Evolutionary conservation across 2,329 filamentous ascomycete species (phyloP), one percentile per base, ranked within the genome.

Genomic region (Lanzia echinophila): DNA sequence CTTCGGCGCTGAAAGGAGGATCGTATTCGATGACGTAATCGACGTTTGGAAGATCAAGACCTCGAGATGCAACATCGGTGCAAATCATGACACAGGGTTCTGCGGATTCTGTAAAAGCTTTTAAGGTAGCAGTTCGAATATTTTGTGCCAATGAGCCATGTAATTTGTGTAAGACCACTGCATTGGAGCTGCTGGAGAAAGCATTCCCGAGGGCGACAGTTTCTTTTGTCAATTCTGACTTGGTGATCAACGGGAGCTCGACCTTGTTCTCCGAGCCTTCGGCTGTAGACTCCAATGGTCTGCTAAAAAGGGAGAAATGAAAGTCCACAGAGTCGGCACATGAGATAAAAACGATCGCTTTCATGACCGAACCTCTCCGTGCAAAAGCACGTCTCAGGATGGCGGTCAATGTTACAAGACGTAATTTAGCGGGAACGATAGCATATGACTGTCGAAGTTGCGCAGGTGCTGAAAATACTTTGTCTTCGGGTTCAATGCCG

Each of bases 281-380:
- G n/a, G 59, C 42, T 28, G 61, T 54, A 28, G 54, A 48, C 31
- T 62, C 58, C 32, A 57, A 19, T 62, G 59, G 54, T 58, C 55
- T 66, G 50, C 56, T 85, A 54, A 99, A 81, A 3, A 96, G 74
- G 57, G 95, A 87, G 68, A 90, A 97, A 69, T 97, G 92, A 64
- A 96, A 99, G 68, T 99, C 90, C 56, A 97, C 94, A 1, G 90
- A 94, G 69, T 99, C 94, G 19, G 94, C 91, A 65, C 94, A 99
- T 11, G 92, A 96, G 47, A 99, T 88, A 72, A 99, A 99, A 34
- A 99, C 79, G 57, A 99, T 96, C 20, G 87, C 88, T 71, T 99
- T 97, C 88, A 95, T 96, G 17, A 95, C 88, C 1, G 89, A 90
- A 0, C 90, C 92, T 69, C 87, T 88, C 17, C 91, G 81, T 54